Evolutionary conservation across 1,284 basidiomycete species (phyloP).

Genomic region (Cryptococcus floricola): DNA sequence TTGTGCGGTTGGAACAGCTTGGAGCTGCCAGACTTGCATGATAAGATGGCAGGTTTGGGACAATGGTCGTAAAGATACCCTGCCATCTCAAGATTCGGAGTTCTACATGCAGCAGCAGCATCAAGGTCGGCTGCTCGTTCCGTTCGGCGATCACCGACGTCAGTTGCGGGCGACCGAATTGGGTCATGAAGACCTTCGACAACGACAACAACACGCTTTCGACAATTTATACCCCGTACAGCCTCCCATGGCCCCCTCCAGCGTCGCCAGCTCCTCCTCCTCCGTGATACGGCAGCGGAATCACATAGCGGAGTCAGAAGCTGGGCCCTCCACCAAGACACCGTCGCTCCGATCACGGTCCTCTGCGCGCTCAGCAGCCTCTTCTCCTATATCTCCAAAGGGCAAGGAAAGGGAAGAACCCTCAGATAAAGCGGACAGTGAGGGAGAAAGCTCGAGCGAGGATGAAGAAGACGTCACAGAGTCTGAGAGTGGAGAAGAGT

Average conservation of each 20-base stretch:
- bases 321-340: not conserved
- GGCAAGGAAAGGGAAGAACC: slow-evolving; percentile 1
- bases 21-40: too few relatives aligned
- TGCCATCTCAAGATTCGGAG: too few relatives aligned
- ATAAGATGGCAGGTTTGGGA: too few relatives aligned
- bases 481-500: slow-evolving; percentile 1
- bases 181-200: not conserved
- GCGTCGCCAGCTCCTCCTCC: not conserved
- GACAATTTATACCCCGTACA: not conserved
- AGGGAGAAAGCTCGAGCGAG: not conserved
- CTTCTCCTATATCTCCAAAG: not conserved
- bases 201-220: not conserved
- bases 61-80: too few relatives aligned
- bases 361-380: not conserved
- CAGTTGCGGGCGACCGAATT: not conserved
- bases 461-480: not conserved
- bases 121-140: too few relatives aligned
- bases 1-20: too few relatives aligned
- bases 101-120: too few relatives aligned
- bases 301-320: not conserved
- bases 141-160: not conserved
- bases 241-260: not conserved
- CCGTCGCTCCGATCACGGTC: not conserved
- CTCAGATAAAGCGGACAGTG: not conserved
- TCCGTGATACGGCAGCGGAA: not conserved